phyloP scores from a whole-genome alignment of 768 basidiomycete species.

The Kwoniella dejecticola region DNA sequence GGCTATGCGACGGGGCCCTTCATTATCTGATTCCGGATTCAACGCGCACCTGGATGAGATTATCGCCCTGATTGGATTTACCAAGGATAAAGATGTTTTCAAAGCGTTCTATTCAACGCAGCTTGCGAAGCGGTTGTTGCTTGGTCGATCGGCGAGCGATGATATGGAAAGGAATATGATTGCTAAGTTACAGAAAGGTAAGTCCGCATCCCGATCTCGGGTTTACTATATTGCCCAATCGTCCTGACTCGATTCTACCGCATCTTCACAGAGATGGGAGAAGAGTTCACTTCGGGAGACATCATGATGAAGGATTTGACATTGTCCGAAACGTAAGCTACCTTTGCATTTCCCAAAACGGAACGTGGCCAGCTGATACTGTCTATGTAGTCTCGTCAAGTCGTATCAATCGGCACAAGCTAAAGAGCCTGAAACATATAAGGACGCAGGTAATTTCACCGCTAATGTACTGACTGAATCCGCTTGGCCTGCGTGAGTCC shows the following conservation, averaged over 20 bases:
- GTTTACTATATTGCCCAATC: conserved; percentile 8
- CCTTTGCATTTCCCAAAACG: background rate
- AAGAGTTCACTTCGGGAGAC: conserved; percentile 90
- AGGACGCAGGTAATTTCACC: conserved; percentile 60
- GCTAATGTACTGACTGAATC: conserved; percentile 56
- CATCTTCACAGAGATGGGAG: conserved; percentile 94
- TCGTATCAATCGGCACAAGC: conserved; percentile 43
- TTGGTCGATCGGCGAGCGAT: conserved; percentile 88
- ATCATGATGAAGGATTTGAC: conserved; percentile 92
- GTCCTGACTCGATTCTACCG: no score
- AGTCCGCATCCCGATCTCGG: conserved; percentile 55
- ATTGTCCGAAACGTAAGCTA: conserved; percentile 54
- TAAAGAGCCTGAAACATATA: conserved; percentile 64
- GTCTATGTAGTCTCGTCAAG: conserved; percentile 34
- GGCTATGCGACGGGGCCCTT: conserved; percentile 79
- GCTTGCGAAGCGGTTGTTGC: conserved; percentile 86
- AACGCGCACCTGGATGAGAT: conserved; percentile 89
- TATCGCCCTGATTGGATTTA: conserved; percentile 89
- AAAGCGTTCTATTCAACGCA: conserved; percentile 97
- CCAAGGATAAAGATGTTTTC: conserved; percentile 94
- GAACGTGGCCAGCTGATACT: background rate
- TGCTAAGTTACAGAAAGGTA: conserved; percentile 72
- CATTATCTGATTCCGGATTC: conserved; percentile 77
- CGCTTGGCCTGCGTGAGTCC: conserved; percentile 44
- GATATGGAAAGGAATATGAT: conserved; percentile 88